Conservation (phyloP, 495 filamentous ascomycete genomes). For the Penicillium fimorum region DNA sequence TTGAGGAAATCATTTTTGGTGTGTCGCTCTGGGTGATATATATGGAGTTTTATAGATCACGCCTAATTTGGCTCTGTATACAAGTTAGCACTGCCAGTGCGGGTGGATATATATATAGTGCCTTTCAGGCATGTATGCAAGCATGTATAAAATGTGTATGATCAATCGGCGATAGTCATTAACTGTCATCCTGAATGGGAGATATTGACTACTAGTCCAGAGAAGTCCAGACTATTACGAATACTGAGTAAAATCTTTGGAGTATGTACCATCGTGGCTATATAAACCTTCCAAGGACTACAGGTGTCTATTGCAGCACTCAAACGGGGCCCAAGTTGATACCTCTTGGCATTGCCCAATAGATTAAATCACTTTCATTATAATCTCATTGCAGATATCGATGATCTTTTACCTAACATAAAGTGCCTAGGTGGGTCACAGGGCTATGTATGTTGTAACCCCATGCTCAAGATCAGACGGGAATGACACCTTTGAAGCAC, state of each 20-base stretch:
- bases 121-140: not conserved
- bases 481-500: not conserved
- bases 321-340: not conserved
- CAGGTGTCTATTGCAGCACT: not conserved
- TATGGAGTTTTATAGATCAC: not conserved
- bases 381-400: not conserved
- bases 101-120: not conserved
- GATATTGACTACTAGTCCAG: not conserved
- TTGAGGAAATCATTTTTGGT: constrained; percentile 21
- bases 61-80: not conserved
- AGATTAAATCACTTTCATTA: not conserved
- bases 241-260: not conserved
- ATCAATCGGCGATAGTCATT: not conserved
- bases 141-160: not conserved
- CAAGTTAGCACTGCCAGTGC: not conserved
- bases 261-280: not conserved
- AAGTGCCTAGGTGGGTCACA: too few relatives aligned
- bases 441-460: not conserved
- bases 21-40: not conserved
- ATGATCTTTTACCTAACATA: not conserved
- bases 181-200: not conserved
- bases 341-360: not conserved
- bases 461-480: not conserved
- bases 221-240: not conserved
- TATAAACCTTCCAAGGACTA: not conserved